These are phyloP conservation scores for Drosera spatulata DNA, from an alignment of 179 eudicot species.

Conservation along the genomic window DNA sequence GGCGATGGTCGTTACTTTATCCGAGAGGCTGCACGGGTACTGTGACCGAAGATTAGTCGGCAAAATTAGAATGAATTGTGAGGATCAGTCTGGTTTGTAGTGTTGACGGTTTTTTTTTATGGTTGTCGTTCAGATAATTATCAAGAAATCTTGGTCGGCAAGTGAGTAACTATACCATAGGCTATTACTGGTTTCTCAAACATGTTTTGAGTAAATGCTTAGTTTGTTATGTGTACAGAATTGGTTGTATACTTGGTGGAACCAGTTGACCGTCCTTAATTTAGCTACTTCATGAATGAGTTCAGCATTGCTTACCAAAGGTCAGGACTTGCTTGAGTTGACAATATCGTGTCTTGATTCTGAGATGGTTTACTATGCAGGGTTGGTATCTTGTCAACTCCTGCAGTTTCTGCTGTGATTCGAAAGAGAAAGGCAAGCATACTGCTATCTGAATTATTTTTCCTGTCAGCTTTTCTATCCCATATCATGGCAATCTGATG, in stretches of 20 bases:
- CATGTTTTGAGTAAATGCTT: too few species aligned
- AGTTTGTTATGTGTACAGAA: too few species aligned
- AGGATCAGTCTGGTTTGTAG: background rate
- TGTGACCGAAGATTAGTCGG: too few species aligned
- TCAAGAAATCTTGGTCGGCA: constrained; percentile 87
- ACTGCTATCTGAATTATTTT: constrained; percentile 3
- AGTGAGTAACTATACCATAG: constrained; percentile 39
- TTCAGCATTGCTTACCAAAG: too few species aligned
- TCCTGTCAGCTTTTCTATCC: background rate
- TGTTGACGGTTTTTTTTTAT: background rate
- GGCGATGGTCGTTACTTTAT: constrained; percentile 97
- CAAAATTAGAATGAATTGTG: background rate
- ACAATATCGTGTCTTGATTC: too few species aligned
- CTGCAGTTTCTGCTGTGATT: constrained; percentile 98
- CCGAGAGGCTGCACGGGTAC: constrained; percentile 91
- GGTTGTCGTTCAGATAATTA: constrained; percentile 44
- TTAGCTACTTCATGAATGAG: too few species aligned
- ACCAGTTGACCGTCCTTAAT: too few species aligned
- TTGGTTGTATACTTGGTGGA: too few species aligned
- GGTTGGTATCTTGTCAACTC: constrained; percentile 92
- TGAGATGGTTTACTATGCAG: constrained; percentile 17
- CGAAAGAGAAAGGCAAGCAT: constrained; percentile 72
- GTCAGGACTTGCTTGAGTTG: too few species aligned
- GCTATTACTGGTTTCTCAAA: too few species aligned
- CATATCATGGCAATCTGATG: background rate